Conservation (phyloP, 2,329 filamentous ascomycete species). For the Xylariaceae sp. region DNA sequence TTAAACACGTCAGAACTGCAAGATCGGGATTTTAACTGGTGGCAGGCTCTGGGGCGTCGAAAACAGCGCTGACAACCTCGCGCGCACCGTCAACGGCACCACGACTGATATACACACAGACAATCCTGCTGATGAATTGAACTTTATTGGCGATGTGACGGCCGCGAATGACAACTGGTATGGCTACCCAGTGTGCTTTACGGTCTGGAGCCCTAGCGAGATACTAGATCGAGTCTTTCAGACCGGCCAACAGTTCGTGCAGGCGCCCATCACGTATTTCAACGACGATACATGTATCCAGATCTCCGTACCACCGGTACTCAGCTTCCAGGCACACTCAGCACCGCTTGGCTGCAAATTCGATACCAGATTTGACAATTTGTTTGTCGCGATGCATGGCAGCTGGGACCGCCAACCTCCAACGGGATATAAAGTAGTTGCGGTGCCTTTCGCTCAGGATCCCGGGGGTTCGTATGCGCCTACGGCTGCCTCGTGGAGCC, state of each 20-base stretch:
- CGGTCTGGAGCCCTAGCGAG: conserved; percentile 48
- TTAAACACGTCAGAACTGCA: neutral
- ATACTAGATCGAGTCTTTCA: conserved; percentile 41
- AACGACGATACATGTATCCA: conserved; percentile 34
- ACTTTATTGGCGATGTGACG: conserved; percentile 66
- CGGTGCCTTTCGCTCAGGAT: conserved; percentile 43
- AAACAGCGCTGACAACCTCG: conserved; percentile 67
- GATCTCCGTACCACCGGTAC: conserved; percentile 45
- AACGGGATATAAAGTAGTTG: conserved; percentile 46
- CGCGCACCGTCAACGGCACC: conserved; percentile 48
- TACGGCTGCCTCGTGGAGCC: conserved; percentile 42
- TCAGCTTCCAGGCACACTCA: conserved; percentile 63
- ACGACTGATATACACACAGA: conserved; percentile 58
- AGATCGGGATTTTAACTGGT: conserved; percentile 2
- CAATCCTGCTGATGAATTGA: conserved; percentile 70
- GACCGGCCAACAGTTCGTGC: conserved; percentile 43
- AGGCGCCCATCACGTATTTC: conserved; percentile 35
- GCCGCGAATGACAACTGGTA: conserved; percentile 56
- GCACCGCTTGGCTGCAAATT: conserved; percentile 70
- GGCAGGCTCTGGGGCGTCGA: conserved; percentile 58
- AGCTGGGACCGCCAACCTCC: conserved; percentile 53
- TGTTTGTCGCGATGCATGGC: conserved; percentile 68
- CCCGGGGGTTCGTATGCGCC: conserved; percentile 38
- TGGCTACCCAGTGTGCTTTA: conserved; percentile 61
- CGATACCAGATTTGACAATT: conserved; percentile 58